These are phyloP conservation scores for Skeletonema potamos DNA, from an alignment of 108 stramenopile genomes.

Conservation along the genomic window DNA sequence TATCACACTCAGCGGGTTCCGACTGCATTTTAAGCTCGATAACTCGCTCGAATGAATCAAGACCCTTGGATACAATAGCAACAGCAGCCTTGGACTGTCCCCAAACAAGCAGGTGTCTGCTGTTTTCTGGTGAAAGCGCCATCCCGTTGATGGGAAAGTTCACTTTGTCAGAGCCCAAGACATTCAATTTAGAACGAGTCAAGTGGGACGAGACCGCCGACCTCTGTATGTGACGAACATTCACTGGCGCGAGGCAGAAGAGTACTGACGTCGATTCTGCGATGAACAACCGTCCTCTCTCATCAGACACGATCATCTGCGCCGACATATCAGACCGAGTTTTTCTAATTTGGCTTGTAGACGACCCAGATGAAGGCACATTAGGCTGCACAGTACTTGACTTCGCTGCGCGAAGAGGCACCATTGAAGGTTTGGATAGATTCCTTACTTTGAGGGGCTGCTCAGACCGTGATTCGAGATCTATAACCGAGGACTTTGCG, in stretches of 20 bases:
- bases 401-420: conserved; percentile 56
- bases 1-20: conserved; percentile 58
- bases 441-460: conserved; percentile 32
- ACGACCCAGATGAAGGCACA: conserved; percentile 43
- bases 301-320: conserved; percentile 55
- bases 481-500: neutral
- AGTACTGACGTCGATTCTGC: conserved; percentile 61
- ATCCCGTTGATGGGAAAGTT: conserved; percentile 65
- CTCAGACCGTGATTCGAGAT: conserved; percentile 30
- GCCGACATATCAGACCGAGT: conserved; percentile 34
- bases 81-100: conserved; percentile 60
- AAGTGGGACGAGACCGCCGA: conserved; percentile 31
- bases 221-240: conserved; percentile 38
- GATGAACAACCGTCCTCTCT: conserved; percentile 60
- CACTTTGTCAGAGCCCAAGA: conserved; percentile 50
- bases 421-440: conserved; percentile 15
- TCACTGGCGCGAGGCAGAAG: conserved; percentile 58
- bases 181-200: conserved; percentile 48
- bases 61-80: conserved; percentile 45
- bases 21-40: conserved; percentile 56
- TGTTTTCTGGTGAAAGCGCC: conserved; percentile 54
- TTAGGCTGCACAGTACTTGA: conserved; percentile 47
- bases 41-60: conserved; percentile 49
- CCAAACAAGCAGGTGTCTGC: conserved; percentile 71
- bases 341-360: conserved; percentile 35